Conservation (phyloP, 768 basidiomycete species). For the Panaeolus papilionaceus region DNA sequence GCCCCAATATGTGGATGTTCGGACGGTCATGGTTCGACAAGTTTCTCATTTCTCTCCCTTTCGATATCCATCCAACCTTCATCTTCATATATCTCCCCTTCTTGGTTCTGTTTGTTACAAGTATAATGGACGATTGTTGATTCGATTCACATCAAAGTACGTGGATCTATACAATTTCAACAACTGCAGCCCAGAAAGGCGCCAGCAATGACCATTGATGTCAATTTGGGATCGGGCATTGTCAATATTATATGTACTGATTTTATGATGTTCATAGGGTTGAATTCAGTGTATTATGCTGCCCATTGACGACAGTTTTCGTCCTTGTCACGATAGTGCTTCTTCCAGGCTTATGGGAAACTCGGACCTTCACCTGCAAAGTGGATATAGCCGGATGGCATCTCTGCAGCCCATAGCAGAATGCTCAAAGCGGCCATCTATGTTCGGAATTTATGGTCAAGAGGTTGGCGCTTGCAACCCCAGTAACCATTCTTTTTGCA, state of each 20-base stretch:
- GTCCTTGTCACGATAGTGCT: constrained; percentile 4
- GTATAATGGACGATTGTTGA: constrained; percentile 14
- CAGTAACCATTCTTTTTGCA: neutral
- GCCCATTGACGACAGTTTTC: constrained; percentile 14
- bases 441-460: neutral
- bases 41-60: constrained; percentile 14
- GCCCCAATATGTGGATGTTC: constrained; percentile 10
- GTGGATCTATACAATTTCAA: constrained; percentile 7
- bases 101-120: constrained; percentile 4
- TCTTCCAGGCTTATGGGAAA: constrained; percentile 8
- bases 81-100: constrained; percentile 9
- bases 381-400: constrained; percentile 1
- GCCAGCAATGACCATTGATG: constrained; percentile 6
- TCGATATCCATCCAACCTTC: constrained; percentile 13
- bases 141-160: constrained; percentile 11
- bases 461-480: constrained; percentile 1
- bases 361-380: constrained; percentile 11
- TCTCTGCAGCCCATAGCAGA: constrained; percentile 12
- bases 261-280: neutral
- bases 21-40: constrained; percentile 14
- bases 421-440: neutral
- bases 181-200: neutral
- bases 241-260: constrained; percentile 8
- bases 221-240: constrained; percentile 3
- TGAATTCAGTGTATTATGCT: constrained; percentile 15